Evolutionary conservation across 805 yeast genomes (phyloP).

Genomic region (Cyberlindnera amylophila): DNA sequence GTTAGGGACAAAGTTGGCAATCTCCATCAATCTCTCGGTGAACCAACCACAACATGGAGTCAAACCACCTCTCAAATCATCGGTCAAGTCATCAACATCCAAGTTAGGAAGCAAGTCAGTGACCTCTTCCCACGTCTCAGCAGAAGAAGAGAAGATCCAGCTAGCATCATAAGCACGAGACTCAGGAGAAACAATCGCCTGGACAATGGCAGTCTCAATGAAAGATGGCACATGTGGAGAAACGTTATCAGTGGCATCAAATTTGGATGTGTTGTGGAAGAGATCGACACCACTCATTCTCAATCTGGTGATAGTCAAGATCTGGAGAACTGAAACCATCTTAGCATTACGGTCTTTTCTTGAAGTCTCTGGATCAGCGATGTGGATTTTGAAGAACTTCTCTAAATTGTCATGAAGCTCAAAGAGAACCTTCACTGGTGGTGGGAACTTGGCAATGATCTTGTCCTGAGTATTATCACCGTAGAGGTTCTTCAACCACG

Average conservation of each 20-base stretch:
- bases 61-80: slow-evolving; percentile 39
- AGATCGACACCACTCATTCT: slow-evolving; percentile 59
- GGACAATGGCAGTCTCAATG: slow-evolving; percentile 71
- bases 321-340: slow-evolving; percentile 64
- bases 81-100: slow-evolving; percentile 31
- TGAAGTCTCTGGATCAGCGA: slow-evolving; percentile 58
- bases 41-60: slow-evolving; percentile 94
- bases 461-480: slow-evolving; percentile 40
- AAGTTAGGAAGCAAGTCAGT: slow-evolving; percentile 32
- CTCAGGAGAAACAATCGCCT: slow-evolving; percentile 77
- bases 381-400: slow-evolving; percentile 57
- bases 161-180: slow-evolving; percentile 62
- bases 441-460: slow-evolving; percentile 54
- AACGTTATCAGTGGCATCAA: slow-evolving; percentile 18
- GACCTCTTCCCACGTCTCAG: slow-evolving; percentile 31
- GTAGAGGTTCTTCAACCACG: slow-evolving; percentile 60
- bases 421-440: slow-evolving; percentile 61
- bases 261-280: slow-evolving; percentile 27
- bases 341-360: slow-evolving; percentile 58
- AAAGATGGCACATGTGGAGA: slow-evolving; percentile 72
- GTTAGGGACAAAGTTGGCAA: slow-evolving; percentile 73
- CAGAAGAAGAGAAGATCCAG: slow-evolving; percentile 57
- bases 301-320: slow-evolving; percentile 59
- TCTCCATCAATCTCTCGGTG: slow-evolving; percentile 71
- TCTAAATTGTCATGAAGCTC: slow-evolving; percentile 65